A percentile compares a stretch with the other conserved stretches of the same genome.
These are phyloP conservation scores for Cystobasidium onofrii DNA, from an alignment of 768 basidiomycete genomes.

Conservation along the genomic window DNA sequence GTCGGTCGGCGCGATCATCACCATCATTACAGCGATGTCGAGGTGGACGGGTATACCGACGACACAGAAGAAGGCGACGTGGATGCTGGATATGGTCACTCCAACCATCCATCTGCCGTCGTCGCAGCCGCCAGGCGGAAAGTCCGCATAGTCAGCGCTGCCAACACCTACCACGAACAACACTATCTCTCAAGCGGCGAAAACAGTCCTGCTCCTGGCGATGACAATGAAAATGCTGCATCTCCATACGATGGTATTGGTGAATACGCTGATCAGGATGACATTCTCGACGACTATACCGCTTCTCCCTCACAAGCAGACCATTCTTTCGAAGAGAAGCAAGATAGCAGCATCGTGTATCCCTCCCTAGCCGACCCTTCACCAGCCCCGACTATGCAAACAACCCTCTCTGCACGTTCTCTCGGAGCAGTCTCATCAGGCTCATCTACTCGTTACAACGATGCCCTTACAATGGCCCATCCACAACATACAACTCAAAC, in stretches of 20 bases:
- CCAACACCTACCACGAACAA: constrained; percentile 21
- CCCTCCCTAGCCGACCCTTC: neutral
- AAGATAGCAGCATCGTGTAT: neutral
- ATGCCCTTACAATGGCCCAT: constrained; percentile 10
- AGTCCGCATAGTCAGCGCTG: constrained; percentile 25
- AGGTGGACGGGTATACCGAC: neutral
- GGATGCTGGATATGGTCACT: neutral
- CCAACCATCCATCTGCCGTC: neutral
- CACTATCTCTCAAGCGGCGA: neutral
- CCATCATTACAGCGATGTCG: neutral
- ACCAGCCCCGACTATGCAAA: constrained; percentile 2
- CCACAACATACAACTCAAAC: neutral
- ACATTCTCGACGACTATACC: constrained; percentile 8
- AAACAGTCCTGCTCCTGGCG: neutral
- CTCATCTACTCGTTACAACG: neutral
- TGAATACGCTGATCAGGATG: neutral
- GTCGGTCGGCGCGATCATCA: too few relatives aligned
- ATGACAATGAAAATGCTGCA: neutral
- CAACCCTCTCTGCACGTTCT: neutral
- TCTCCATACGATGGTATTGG: neutral
- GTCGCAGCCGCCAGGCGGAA: neutral
- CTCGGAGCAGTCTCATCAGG: constrained; percentile 18
- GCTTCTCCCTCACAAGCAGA: neutral
- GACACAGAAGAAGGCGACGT: neutral
- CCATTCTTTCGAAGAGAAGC: neutral